Evolutionary conservation across 176 grass and related monocot species (phyloP).

Genomic region (Stipa capillata): DNA sequence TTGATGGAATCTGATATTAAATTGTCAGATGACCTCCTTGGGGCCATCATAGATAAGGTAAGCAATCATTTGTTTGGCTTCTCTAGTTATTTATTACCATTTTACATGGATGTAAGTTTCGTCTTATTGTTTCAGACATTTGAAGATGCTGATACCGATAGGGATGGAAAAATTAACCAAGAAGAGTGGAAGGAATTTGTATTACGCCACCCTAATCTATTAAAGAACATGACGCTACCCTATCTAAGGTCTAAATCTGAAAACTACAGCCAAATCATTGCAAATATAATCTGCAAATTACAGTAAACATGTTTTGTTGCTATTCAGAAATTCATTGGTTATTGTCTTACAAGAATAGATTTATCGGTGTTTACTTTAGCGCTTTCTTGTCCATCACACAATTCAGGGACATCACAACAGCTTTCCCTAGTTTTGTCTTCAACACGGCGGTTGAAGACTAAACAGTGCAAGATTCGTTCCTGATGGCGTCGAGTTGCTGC

Average conservation of each 20-base stretch:
- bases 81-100: background rate
- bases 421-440: constrained; percentile 85
- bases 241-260: constrained; percentile 49
- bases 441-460: constrained; percentile 69
- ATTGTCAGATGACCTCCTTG: constrained; percentile 58
- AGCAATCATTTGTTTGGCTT: background rate
- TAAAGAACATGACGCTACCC: constrained; percentile 89
- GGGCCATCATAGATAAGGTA: constrained; percentile 68
- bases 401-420: constrained; percentile 76
- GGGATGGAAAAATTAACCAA: constrained; percentile 70
- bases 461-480: background rate
- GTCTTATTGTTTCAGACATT: constrained; percentile 53
- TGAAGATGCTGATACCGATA: constrained; percentile 65
- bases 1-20: constrained; percentile 60
- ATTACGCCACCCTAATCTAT: constrained; percentile 44
- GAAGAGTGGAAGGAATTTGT: constrained; percentile 87
- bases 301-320: background rate
- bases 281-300: background rate
- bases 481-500: background rate
- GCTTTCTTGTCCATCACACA: background rate
- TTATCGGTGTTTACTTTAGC: background rate
- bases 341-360: background rate
- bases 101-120: background rate
- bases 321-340: background rate
- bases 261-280: background rate